Conservation (phyloP, 148 eudicot genomes). For the Fagopyrum homotropicum region DNA sequence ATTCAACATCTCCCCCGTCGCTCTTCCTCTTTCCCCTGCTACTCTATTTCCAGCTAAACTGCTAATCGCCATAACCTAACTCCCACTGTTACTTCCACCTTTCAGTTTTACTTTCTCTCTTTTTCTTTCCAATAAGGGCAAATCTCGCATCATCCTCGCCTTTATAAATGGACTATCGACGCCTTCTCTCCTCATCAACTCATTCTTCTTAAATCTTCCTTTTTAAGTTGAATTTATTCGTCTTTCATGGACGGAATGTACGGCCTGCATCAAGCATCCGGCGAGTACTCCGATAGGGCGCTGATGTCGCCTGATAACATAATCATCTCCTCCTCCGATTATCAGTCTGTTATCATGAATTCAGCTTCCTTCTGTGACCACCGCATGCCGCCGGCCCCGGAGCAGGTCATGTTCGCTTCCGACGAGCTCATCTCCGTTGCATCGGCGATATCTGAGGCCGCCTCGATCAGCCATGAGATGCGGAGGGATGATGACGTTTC, state of each 20-base stretch:
- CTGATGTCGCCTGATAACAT: conserved; percentile 35
- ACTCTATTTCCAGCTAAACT: background rate
- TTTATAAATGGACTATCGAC: background rate
- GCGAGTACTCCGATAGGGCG: conserved; percentile 26
- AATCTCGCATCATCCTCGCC: background rate
- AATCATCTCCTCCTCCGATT: conserved; percentile 36
- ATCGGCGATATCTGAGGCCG: conserved; percentile 42
- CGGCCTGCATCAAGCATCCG: conserved; percentile 29
- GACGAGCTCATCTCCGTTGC: conserved; percentile 50
- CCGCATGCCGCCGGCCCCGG: conserved; percentile 30
- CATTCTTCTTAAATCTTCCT: background rate
- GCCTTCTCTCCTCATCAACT: background rate
- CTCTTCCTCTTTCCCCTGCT: background rate
- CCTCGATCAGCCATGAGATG: conserved; percentile 23
- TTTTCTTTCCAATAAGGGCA: background rate
- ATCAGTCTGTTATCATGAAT: conserved; percentile 25
- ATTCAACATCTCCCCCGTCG: background rate
- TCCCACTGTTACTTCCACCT: background rate
- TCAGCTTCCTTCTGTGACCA: background rate
- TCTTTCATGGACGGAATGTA: conserved; percentile 53
- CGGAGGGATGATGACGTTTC: conserved; percentile 15
- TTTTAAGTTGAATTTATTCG: background rate
- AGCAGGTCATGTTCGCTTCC: conserved; percentile 29
- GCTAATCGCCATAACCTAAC: background rate
- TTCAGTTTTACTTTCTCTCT: background rate